These are phyloP conservation scores for Dactylellina haptotyla DNA, from an alignment of 2,329 filamentous ascomycete genomes.

Conservation along the genomic window DNA sequence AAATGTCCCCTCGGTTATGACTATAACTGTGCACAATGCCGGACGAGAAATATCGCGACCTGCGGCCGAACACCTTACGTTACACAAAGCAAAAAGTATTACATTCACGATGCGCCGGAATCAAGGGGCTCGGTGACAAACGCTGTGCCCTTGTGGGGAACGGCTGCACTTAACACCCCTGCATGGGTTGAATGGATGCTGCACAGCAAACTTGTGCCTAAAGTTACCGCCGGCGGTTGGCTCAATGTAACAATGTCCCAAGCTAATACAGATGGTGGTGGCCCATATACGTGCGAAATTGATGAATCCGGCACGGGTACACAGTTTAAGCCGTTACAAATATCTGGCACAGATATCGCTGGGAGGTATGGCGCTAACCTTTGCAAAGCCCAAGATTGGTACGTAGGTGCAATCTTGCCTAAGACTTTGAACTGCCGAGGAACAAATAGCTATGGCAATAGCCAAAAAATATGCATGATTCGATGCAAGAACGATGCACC, in stretches of 20 bases:
- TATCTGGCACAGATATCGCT: background rate
- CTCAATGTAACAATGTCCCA: background rate
- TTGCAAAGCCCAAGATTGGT: background rate
- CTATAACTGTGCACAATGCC: background rate
- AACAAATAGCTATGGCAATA: background rate
- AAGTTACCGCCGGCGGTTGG: background rate
- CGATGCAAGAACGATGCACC: background rate
- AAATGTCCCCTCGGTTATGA: background rate
- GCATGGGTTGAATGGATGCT: background rate
- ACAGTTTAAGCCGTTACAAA: background rate
- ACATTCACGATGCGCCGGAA: background rate
- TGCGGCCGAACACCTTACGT: background rate
- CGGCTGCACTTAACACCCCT: background rate
- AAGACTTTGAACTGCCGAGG: background rate
- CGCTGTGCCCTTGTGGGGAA: background rate
- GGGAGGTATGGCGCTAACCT: background rate
- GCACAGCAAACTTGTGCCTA: background rate
- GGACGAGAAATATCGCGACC: background rate
- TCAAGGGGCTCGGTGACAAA: background rate
- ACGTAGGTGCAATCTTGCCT: background rate
- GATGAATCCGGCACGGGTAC: background rate
- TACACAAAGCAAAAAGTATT: background rate
- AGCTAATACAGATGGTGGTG: background rate
- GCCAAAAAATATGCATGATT: background rate
- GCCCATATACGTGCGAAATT: background rate